Evolutionary conservation across 2,329 filamentous ascomycete genomes (phyloP), one percentile per base, ranked within the genome.

Genomic region (Aspergillus felis): DNA sequence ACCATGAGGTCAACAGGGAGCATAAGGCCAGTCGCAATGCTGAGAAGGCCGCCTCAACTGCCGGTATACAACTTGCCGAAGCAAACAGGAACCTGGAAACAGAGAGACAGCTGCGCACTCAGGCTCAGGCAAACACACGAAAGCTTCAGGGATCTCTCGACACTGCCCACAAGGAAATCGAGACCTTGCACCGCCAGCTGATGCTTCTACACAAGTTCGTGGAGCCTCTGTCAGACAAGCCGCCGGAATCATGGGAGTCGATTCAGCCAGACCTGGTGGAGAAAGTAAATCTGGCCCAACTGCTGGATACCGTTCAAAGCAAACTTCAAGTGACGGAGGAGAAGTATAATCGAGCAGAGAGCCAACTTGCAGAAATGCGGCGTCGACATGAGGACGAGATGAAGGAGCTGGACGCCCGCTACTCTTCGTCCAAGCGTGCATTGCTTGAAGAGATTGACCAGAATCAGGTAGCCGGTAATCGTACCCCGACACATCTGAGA

Each of bases 21-120:
- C 91, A 92, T 69, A 95, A 97, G 77, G 86, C 87, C 22, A 94
- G 88, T 68, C 87, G 93, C 58, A 94, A 90, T 70, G 93, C 92
- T 3, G 93, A 97, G 75, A 96, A 96, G 73, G 84, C 87, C 24
- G 88, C 91, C 20, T 95, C 91, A 0, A 89, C 86, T 38, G 84
- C 88, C 58, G 90, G 87, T 6, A 85, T 89, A 24, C 92, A 97
- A 71, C 81, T 97, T 28, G 91, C 92, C 8, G 94, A 97, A 71
- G 87, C 87, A 14, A 96, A 96, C 68, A 86, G 92, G 32, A 94
- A 88, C 55, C 84, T 97, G 24, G 94, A 97, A 67, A 92, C 92
- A 1, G 93, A 97, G 74, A 84, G 90, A 51, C 92, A 97, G 67
- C 79, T 96, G 55, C 89, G 91, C 41, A 84, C 81, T 2, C 93